Evolutionary conservation across 345 rosid genomes (phyloP), one percentile per base, ranked within the genome.

Genomic region (Eucalyptus lansdowneana): DNA sequence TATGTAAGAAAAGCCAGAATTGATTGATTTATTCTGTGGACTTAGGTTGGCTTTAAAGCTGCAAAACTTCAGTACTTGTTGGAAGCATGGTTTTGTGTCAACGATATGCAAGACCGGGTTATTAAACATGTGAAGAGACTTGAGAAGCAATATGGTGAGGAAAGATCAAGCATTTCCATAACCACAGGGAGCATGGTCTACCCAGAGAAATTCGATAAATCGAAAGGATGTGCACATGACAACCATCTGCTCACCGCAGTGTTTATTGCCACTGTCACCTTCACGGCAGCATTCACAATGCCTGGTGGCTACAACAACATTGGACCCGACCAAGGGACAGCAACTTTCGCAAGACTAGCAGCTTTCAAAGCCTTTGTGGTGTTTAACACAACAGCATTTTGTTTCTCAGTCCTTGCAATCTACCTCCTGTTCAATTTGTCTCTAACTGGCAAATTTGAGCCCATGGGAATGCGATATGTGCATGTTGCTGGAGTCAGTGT

Each of bases 181-280:
- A 76, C 27, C 29, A 44, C 87, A 22, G 60, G 21, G 34, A 87
- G 24, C 3, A 17, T 27, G n/a, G 14, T 7, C 87, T 8, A 60
- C 45, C 53, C 16, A 49, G 65, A 37, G 44, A 65, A 16, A 17
- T 37, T 72, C 14, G 10, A 11, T 6, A 21, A 14, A 6, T 85
- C 4, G 14, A 44, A 60, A 21, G 90, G 87, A 60, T 67, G 80
- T 37, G 89, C 83, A 25, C 88, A 87, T 24, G 86, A 58, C 53
- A 90, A 34, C 53, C 89, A 89, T 60, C 89, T 91, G n/a, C 87
- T 91, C 31, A 89, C 89, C 1, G 91, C 93, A 15, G 53, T 88
- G 51, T 89, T 91, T 42, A 90, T 91, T 37, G 91, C 89, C 80
- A 89, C 89, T 3, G 89, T 90, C 5, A 51, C 93, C 17, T 90